phyloP scores from a whole-genome alignment of 2,329 filamentous ascomycete species.

The Phialocephala subalpina region DNA sequence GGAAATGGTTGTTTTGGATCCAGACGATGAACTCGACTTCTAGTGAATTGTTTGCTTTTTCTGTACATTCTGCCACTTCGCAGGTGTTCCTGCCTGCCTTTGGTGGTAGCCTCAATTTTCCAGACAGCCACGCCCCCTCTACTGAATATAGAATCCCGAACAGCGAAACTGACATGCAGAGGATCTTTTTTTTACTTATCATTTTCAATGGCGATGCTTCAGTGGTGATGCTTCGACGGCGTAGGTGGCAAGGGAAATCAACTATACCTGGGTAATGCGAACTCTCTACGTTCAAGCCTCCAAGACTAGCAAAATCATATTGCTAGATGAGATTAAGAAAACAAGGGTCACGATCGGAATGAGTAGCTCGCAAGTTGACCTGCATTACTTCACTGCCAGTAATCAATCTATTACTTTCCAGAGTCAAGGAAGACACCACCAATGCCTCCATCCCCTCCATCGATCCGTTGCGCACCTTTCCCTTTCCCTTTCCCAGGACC shows the following conservation, averaged over 20 bases:
- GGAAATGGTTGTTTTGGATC: background rate
- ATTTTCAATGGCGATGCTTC: background rate
- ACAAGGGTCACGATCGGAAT: too few species aligned
- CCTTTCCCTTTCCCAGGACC: background rate
- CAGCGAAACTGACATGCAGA: too few species aligned
- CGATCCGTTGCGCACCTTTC: slow-evolving; percentile 8
- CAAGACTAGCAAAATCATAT: too few species aligned
- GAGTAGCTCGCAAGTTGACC: background rate
- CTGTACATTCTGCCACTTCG: background rate
- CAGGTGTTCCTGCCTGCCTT: background rate
- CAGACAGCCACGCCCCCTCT: too few species aligned
- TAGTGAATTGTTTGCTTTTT: background rate
- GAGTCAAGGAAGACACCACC: slow-evolving; percentile 17
- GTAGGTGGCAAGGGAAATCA: background rate
- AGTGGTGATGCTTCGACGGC: background rate
- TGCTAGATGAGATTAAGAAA: too few species aligned
- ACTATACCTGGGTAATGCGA: too few species aligned
- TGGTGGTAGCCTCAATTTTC: background rate
- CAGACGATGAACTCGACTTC: background rate
- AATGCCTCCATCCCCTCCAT: background rate
- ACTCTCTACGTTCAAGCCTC: too few species aligned
- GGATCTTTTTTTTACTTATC: too few species aligned
- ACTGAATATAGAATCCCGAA: too few species aligned
- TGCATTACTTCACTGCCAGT: background rate
- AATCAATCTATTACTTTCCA: background rate